phyloP scores from a whole-genome alignment of 148 eudicot species.

The Chenopodium berlandieri region DNA sequence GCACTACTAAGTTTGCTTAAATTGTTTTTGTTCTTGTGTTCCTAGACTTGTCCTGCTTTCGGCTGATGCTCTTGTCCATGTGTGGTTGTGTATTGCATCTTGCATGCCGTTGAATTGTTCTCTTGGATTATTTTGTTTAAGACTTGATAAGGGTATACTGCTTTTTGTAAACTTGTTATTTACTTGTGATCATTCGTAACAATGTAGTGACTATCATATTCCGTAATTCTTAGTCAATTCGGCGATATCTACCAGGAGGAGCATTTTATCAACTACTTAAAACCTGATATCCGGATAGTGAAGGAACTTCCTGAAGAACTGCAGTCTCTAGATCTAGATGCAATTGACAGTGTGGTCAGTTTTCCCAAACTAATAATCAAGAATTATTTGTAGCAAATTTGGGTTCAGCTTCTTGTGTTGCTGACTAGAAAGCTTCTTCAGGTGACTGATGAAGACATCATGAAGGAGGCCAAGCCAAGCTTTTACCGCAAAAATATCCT shows the following conservation, averaged over 20 bases:
- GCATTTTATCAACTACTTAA: conserved; percentile 79
- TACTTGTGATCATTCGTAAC: conserved; percentile 1
- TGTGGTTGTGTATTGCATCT: neutral
- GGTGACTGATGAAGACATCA: conserved; percentile 82
- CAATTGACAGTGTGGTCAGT: conserved; percentile 93
- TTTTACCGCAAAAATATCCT: conserved; percentile 76
- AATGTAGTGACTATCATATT: conserved; percentile 41
- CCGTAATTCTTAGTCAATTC: conserved; percentile 86
- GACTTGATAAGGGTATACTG: neutral
- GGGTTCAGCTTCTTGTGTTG: conserved; percentile 15
- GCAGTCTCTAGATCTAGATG: conserved; percentile 79
- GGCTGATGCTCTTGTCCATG: neutral
- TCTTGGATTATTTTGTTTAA: neutral
- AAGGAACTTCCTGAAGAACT: conserved; percentile 84
- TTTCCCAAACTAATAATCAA: conserved; percentile 19
- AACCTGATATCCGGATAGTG: conserved; percentile 83
- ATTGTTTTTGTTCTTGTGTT: neutral
- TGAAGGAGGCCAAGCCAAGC: conserved; percentile 97
- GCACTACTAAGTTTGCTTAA: neutral
- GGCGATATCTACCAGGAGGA: conserved; percentile 99
- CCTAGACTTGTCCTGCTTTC: neutral
- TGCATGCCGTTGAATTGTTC: neutral
- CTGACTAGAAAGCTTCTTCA: conserved; percentile 30
- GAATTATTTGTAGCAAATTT: neutral
- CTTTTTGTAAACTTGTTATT: neutral